Evolutionary conservation across 2,329 filamentous ascomycete species (phyloP).

Genomic region (Botrytis aclada): DNA sequence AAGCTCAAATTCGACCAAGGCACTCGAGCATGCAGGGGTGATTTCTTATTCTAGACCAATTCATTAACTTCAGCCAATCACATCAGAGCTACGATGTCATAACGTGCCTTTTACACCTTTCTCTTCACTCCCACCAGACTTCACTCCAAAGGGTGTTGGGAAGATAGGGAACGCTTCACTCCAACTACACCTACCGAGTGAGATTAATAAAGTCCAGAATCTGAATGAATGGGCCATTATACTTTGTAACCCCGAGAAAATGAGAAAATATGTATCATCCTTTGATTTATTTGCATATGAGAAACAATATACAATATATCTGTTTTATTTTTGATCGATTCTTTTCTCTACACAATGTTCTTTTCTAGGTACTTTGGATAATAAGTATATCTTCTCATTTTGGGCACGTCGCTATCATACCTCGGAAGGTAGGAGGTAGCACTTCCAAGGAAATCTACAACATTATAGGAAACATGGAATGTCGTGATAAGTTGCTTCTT

Average conservation of each 20-base stretch:
- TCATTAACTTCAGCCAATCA: neutral
- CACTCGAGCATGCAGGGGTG: neutral
- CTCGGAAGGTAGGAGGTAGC: neutral
- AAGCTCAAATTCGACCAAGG: neutral
- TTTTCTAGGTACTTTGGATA: neutral
- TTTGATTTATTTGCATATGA: neutral
- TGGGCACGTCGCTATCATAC: neutral
- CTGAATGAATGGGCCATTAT: neutral
- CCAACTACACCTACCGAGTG: neutral
- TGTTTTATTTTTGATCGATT: too few relatives aligned
- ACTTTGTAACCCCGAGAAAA: neutral
- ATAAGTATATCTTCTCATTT: slow-evolving; percentile 5
- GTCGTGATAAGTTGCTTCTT: slow-evolving; percentile 1
- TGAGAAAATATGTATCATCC: neutral
- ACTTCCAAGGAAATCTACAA: neutral
- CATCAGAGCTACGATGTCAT: neutral
- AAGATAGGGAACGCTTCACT: neutral
- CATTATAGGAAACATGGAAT: slow-evolving; percentile 1
- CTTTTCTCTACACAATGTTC: neutral
- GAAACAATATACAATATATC: too few relatives aligned
- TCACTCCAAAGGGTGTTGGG: neutral
- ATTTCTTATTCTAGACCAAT: neutral
- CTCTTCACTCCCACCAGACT: neutral
- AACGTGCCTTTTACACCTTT: neutral
- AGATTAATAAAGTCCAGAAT: neutral